These are phyloP conservation scores for Trametes pubescens DNA, from an alignment of 1,284 basidiomycete genomes.

Conservation along the genomic window DNA sequence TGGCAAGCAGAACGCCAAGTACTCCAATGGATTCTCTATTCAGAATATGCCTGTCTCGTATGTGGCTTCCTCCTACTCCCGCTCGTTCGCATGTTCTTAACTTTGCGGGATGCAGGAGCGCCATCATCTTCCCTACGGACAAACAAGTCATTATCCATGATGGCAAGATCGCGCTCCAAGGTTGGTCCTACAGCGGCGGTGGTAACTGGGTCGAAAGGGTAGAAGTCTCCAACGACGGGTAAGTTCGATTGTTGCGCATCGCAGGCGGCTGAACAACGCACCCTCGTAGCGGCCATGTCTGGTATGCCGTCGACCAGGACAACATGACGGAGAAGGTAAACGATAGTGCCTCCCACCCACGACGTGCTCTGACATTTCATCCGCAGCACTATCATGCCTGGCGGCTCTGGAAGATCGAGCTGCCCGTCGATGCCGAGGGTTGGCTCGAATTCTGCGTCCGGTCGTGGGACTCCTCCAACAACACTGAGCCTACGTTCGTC, in stretches of 20 bases:
- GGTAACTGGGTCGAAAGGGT: constrained; percentile 66
- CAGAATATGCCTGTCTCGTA: constrained; percentile 66
- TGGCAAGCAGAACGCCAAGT: constrained; percentile 59
- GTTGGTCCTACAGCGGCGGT: constrained; percentile 64
- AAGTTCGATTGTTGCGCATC: constrained; percentile 20
- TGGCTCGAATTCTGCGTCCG: constrained; percentile 68
- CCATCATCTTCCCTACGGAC: constrained; percentile 55
- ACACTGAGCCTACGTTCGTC: constrained; percentile 65
- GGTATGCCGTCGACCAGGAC: constrained; percentile 56
- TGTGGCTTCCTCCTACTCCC: constrained; percentile 32
- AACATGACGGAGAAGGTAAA: constrained; percentile 58
- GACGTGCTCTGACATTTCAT: background rate
- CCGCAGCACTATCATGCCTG: constrained; percentile 62
- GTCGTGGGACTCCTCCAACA: constrained; percentile 65
- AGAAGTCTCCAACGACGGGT: constrained; percentile 63
- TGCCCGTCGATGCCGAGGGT: constrained; percentile 64
- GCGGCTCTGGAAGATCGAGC: constrained; percentile 59
- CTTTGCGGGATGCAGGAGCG: constrained; percentile 49
- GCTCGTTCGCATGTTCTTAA: background rate
- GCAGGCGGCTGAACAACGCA: background rate
- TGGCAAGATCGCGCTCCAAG: constrained; percentile 54
- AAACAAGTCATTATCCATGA: constrained; percentile 59
- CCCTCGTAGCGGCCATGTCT: constrained; percentile 52
- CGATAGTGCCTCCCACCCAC: too few species aligned
- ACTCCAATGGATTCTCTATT: constrained; percentile 61